Evolutionary conservation across 768 basidiomycete species (phyloP).

Genomic region (Cyclocybe aegerita): DNA sequence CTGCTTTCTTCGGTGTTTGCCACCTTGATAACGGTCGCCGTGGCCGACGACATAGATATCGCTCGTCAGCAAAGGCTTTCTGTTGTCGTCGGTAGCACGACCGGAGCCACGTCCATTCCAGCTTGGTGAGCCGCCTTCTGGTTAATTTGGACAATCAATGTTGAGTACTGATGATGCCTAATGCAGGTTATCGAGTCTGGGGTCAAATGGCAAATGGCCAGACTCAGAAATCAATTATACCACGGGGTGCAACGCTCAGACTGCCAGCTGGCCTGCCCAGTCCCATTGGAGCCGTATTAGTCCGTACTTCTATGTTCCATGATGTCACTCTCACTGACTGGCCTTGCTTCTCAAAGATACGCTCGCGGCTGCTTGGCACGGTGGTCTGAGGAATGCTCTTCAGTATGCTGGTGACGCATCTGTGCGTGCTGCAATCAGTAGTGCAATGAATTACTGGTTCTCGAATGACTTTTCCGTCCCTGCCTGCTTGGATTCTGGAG

Average conservation of each 20-base stretch:
- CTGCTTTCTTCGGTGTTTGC: background rate
- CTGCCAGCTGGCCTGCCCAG: constrained; percentile 69
- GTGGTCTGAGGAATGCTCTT: constrained; percentile 38
- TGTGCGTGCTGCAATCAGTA: constrained; percentile 36
- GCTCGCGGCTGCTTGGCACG: constrained; percentile 52
- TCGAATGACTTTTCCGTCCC: constrained; percentile 49
- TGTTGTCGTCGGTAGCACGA: constrained; percentile 38
- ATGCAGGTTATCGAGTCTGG: constrained; percentile 45
- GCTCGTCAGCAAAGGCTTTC: constrained; percentile 36
- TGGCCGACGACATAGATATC: constrained; percentile 28
- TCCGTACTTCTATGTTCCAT: constrained; percentile 20
- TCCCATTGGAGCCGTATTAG: constrained; percentile 54
- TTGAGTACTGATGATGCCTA: background rate
- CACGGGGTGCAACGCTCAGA: constrained; percentile 55
- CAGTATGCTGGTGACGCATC: constrained; percentile 34
- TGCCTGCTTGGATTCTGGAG: constrained; percentile 54
- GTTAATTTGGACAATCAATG: too few species aligned
- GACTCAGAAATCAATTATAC: constrained; percentile 55
- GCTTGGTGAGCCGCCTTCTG: constrained; percentile 24
- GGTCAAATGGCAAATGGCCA: constrained; percentile 51
- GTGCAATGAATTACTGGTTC: constrained; percentile 64
- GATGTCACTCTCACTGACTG: background rate
- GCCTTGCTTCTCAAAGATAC: constrained; percentile 30
- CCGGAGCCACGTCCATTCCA: constrained; percentile 36
- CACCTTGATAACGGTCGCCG: background rate